phyloP scores from a whole-genome alignment of 139 green algal genomes.

The Auxenochlorella protothecoides region DNA sequence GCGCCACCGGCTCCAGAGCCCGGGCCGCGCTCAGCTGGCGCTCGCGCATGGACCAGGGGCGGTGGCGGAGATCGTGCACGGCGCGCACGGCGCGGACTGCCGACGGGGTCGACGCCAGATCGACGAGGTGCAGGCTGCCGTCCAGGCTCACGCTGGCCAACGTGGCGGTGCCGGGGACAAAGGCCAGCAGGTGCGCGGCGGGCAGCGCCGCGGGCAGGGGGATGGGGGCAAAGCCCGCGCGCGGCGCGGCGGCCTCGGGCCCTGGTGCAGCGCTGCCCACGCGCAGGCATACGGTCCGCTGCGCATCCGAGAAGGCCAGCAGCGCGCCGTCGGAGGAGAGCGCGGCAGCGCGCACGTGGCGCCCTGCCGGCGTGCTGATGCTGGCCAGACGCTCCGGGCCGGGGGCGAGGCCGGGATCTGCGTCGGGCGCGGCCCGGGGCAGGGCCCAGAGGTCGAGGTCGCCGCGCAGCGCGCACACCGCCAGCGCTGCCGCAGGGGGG shows the following conservation, averaged over 20 bases:
- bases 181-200: conserved; percentile 16
- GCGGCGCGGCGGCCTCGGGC: background rate
- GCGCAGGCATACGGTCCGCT: conserved; percentile 32
- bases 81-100: conserved; percentile 7
- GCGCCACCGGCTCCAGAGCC: conserved; percentile 9
- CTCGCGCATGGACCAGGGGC: conserved; percentile 12
- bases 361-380: conserved; percentile 23
- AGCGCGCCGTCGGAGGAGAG: conserved; percentile 51
- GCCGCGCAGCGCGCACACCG: too few relatives aligned
- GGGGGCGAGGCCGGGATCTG: too few relatives aligned
- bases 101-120: background rate
- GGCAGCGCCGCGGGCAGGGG: conserved; percentile 14
- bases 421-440: too few relatives aligned
- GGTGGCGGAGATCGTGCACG: conserved; percentile 24
- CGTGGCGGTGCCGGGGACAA: conserved; percentile 3
- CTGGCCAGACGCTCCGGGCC: conserved; percentile 36
- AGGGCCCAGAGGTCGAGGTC: too few relatives aligned
- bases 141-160: conserved; percentile 6
- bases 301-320: conserved; percentile 49
- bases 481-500: background rate
- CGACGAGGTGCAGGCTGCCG: conserved; percentile 5
- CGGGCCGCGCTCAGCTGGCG: conserved; percentile 8
- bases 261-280: conserved; percentile 7
- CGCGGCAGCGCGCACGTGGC: conserved; percentile 34
- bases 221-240: background rate